Conservation (phyloP, 768 basidiomycete genomes). For the Filobasidium floriforme region DNA sequence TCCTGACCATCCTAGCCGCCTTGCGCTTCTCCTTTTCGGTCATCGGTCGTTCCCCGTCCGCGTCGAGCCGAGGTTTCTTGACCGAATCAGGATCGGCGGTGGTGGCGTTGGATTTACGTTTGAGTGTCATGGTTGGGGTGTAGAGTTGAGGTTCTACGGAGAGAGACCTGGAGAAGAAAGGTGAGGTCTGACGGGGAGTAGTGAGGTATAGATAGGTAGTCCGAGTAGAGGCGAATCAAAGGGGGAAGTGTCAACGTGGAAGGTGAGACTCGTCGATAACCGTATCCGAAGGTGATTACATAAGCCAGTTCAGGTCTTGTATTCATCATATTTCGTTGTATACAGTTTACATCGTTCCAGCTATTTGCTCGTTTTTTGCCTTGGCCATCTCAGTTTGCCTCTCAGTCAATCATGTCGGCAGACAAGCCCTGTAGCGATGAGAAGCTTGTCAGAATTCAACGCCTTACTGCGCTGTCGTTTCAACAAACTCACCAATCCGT, state of each 20-base stretch:
- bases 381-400: background rate
- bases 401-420: constrained; percentile 8
- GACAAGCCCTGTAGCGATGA: background rate
- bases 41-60: background rate
- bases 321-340: too few relatives aligned
- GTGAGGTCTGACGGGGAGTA: background rate
- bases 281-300: background rate
- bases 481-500: constrained; percentile 35
- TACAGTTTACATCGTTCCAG: too few relatives aligned
- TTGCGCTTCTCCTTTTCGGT: constrained; percentile 8
- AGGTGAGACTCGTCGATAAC: background rate
- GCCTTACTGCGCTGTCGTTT: background rate
- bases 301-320: too few relatives aligned
- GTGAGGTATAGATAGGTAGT: background rate
- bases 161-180: background rate
- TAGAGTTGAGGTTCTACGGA: background rate
- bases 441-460: background rate
- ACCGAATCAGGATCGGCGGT: background rate
- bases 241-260: constrained; percentile 6
- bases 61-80: constrained; percentile 2
- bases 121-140: background rate
- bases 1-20: constrained; percentile 8
- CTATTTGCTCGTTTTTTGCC: background rate
- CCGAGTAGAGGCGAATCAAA: background rate
- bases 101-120: background rate